Base-by-base conservation (phyloP, 768 basidiomycete species). In the Melanogaster broomeanus region DNA sequence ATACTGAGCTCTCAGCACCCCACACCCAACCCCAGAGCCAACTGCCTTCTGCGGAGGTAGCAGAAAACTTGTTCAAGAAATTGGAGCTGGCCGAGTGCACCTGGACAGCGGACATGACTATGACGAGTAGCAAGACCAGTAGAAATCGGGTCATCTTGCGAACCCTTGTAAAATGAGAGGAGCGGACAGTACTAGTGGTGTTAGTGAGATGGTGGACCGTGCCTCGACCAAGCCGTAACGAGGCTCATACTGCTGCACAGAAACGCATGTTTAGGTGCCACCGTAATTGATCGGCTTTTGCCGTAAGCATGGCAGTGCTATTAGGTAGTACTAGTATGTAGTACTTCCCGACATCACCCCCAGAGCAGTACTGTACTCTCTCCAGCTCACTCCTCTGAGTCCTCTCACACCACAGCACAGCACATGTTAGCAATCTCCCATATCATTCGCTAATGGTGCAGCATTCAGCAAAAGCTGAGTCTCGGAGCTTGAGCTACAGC, bases 1-100 rank as follows among this genome's bases (percentile, higher is more conserved):
- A 85, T 52, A 91, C 88, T 24, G 82, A 77, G 54, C 82, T 83
- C 57, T 85, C 84, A 0, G 81, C 77, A 9, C 84, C 84, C 83
- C 83, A 85, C 0, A 83, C 79, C 84, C 84, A 86, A 6, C 77
- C 77, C 82, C 81, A 83, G 72, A 69, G 55, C 67, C 83, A 83
- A 38, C 72, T 74, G 21, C 73, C 77, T 47, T 86, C 84, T 16
- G 65, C 53, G 0, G 67, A 70, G 0, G 67, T 69, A 0, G 67
- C 67, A 0, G 83, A 77, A 47, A 78, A 78, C 25, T 69, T 57
- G 28, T 52, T 64, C 35, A 80, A 67, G 11, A 62, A 56, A 10
- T 42, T 45, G 1, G 57, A 21, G 33, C 8, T 22, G 0, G 52
- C 56, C 2, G 51, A 45, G 28, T 47, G 55, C 16, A 39, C 55